These are phyloP conservation scores for Epichloe aotearoae DNA, from an alignment of 2,329 filamentous ascomycete species.

Conservation along the genomic window DNA sequence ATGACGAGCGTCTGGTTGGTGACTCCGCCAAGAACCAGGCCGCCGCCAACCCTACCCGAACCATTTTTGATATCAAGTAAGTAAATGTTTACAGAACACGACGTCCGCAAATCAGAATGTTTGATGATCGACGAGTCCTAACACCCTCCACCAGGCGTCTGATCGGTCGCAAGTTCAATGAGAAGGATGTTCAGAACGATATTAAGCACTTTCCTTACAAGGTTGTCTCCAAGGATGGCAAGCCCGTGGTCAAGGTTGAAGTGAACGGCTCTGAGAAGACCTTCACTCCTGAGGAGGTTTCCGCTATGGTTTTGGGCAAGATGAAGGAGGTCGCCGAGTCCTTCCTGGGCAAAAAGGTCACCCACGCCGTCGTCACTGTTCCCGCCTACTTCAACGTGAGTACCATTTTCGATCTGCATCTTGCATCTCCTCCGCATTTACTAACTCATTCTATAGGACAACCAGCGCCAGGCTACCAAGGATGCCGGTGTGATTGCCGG, in stretches of 20 bases:
- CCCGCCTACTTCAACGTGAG: slow-evolving; percentile 84
- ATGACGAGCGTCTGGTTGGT: slow-evolving; percentile 92
- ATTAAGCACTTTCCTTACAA: slow-evolving; percentile 99
- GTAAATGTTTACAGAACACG: slow-evolving; percentile 18
- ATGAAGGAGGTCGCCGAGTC: slow-evolving; percentile 75
- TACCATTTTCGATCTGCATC: not conserved
- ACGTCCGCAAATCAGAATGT: not conserved
- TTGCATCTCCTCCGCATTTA: not conserved
- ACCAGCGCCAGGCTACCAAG: slow-evolving; percentile 93
- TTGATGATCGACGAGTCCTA: not conserved
- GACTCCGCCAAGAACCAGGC: slow-evolving; percentile 97
- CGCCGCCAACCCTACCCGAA: slow-evolving; percentile 62
- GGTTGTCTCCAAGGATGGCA: slow-evolving; percentile 77
- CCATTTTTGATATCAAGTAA: slow-evolving; percentile 75
- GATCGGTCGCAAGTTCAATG: slow-evolving; percentile 70
- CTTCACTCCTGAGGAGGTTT: slow-evolving; percentile 71
- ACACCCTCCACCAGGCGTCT: slow-evolving; percentile 48
- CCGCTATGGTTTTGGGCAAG: slow-evolving; percentile 70
- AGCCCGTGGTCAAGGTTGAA: slow-evolving; percentile 71
- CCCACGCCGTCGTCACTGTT: slow-evolving; percentile 83
- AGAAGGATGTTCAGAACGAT: slow-evolving; percentile 82
- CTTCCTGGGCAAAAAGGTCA: slow-evolving; percentile 74
- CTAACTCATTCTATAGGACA: slow-evolving; percentile 38
- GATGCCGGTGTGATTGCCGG: slow-evolving; percentile 86
- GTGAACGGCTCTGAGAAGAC: slow-evolving; percentile 51